Conservation (phyloP, 305 asterid species). For the Fraxinus angustifolia region DNA sequence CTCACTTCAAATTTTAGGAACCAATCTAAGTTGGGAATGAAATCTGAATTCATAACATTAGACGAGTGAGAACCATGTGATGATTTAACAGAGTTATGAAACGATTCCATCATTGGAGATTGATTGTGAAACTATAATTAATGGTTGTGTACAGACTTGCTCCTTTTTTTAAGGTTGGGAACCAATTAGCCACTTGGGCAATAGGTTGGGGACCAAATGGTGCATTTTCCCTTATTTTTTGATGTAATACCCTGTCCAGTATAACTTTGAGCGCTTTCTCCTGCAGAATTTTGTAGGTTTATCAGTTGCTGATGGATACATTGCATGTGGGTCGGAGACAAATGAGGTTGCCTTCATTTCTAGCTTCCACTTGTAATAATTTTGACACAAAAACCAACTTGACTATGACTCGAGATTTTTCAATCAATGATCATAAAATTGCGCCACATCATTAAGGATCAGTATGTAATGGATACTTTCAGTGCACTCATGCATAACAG, state of each 20-base stretch:
- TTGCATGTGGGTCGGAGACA: conserved; percentile 92
- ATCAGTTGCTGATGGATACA: conserved; percentile 82
- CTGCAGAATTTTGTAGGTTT: conserved; percentile 94
- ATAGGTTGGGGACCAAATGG: neutral
- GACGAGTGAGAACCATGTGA: neutral
- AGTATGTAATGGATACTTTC: neutral
- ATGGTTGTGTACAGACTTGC: neutral
- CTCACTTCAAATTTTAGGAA: neutral
- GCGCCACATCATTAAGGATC: neutral
- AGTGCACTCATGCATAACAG: neutral
- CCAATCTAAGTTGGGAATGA: neutral
- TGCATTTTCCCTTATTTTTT: neutral
- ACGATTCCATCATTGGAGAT: neutral
- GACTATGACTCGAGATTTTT: neutral
- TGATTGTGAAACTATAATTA: neutral
- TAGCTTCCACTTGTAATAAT: conserved; percentile 7
- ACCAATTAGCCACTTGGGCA: neutral
- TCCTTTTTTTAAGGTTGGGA: neutral
- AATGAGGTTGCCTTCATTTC: conserved; percentile 64
- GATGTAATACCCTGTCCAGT: conserved; percentile 15
- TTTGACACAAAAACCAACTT: conserved; percentile 3
- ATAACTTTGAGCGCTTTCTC: conserved; percentile 28
- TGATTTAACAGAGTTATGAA: neutral
- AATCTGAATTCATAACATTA: neutral
- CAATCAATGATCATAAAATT: neutral